Conservation (phyloP, 2,329 filamentous ascomycete species). For the Aquanectria penicillioides region DNA sequence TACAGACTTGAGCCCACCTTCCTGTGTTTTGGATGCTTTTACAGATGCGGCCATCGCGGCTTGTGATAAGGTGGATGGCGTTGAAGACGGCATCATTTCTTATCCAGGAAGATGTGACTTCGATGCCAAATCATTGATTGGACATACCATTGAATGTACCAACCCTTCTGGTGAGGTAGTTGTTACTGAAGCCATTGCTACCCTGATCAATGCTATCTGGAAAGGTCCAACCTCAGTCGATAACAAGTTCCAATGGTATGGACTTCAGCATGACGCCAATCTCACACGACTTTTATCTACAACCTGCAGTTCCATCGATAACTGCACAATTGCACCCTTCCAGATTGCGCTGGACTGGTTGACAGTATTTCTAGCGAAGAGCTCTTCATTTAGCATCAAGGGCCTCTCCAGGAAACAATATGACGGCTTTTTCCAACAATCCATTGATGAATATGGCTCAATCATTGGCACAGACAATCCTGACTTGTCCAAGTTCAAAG, state of each 20-base stretch:
- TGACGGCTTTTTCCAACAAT: slow-evolving; percentile 19
- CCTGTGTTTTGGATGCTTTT: slow-evolving; percentile 48
- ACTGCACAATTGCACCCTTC: slow-evolving; percentile 20
- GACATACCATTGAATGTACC: slow-evolving; percentile 20
- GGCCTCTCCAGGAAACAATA: not conserved
- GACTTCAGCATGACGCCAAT: slow-evolving; percentile 1
- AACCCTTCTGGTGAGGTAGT: not conserved
- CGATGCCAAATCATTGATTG: slow-evolving; percentile 33
- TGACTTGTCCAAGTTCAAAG: slow-evolving; percentile 27
- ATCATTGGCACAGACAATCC: slow-evolving; percentile 27
- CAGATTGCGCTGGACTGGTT: slow-evolving; percentile 17
- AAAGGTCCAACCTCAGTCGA: slow-evolving; percentile 14
- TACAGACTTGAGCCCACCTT: slow-evolving; percentile 42
- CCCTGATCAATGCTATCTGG: slow-evolving; percentile 18
- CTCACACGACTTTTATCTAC: slow-evolving; percentile 21
- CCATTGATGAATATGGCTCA: slow-evolving; percentile 26
- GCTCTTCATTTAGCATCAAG: not conserved
- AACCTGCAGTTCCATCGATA: not conserved
- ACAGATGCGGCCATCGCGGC: slow-evolving; percentile 46
- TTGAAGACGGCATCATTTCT: slow-evolving; percentile 36
- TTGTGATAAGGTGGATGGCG: slow-evolving; percentile 39
- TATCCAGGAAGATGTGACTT: slow-evolving; percentile 31
- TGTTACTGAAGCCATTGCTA: slow-evolving; percentile 16
- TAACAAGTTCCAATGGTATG: slow-evolving; percentile 28
- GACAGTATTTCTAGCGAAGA: slow-evolving; percentile 7